Conservation (phyloP, 2,329 filamentous ascomycete species). For the Colletotrichum spinosum region DNA sequence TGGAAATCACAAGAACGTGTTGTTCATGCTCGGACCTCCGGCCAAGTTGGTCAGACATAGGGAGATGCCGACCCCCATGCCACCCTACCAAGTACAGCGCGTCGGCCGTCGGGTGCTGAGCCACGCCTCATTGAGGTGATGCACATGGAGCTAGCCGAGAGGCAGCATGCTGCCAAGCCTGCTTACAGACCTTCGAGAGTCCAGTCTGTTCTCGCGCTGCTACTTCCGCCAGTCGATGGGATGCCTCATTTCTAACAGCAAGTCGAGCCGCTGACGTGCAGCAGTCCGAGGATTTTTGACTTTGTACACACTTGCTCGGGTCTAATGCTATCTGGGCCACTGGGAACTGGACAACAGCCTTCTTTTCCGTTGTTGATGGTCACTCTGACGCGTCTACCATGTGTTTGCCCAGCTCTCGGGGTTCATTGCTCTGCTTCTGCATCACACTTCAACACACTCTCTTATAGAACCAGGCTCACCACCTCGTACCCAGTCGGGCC, state of each 20-base stretch:
- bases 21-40: slow-evolving; percentile 35
- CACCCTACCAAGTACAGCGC: slow-evolving; percentile 3
- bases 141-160: slow-evolving; percentile 6
- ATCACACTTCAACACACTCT: slow-evolving; percentile 23
- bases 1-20: not conserved
- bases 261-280: slow-evolving; percentile 6
- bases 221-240: not conserved
- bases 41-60: slow-evolving; percentile 17
- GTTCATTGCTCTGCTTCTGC: slow-evolving; percentile 24
- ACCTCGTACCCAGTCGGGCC: slow-evolving; percentile 3
- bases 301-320: too few relatives aligned
- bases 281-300: slow-evolving; percentile 11
- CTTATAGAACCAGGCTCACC: slow-evolving; percentile 2
- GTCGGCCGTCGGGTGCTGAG: slow-evolving; percentile 11
- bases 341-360: slow-evolving; percentile 4
- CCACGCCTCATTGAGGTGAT: slow-evolving; percentile 12
- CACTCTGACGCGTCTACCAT: slow-evolving; percentile 21
- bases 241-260: slow-evolving; percentile 18
- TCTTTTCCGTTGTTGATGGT: slow-evolving; percentile 24
- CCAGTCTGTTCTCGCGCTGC: slow-evolving; percentile 17
- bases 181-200: slow-evolving; percentile 16
- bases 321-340: not conserved
- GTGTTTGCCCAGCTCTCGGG: slow-evolving; percentile 32
- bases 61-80: slow-evolving; percentile 23
- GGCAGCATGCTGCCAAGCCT: slow-evolving; percentile 9